Evolutionary conservation across 768 basidiomycete genomes (phyloP).

Genomic region (Boletus subparvulus): DNA sequence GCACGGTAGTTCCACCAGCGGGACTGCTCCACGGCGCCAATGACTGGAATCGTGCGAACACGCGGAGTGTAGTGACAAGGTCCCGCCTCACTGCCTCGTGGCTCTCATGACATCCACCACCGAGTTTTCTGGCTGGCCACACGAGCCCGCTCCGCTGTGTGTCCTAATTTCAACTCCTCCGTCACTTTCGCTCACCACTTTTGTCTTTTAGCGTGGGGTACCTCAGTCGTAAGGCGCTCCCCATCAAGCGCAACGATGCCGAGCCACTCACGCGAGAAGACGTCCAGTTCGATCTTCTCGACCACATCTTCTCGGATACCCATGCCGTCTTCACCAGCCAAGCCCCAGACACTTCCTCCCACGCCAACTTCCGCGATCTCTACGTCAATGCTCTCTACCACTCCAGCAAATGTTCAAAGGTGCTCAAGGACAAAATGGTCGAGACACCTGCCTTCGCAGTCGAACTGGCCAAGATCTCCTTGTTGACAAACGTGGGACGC

Average conservation of each 20-base stretch:
- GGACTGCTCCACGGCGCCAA: conserved; percentile 16
- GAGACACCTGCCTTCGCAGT: conserved; percentile 76
- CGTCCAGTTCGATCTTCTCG: conserved; percentile 82
- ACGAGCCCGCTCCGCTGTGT: conserved; percentile 55
- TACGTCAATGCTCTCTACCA: conserved; percentile 80
- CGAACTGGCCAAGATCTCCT: conserved; percentile 79
- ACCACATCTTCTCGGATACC: conserved; percentile 72
- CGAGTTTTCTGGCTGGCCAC: conserved; percentile 42
- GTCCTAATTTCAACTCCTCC: conserved; percentile 25
- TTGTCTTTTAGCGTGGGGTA: conserved; percentile 49
- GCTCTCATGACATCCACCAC: conserved; percentile 48
- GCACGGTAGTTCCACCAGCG: neutral
- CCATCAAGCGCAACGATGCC: conserved; percentile 81
- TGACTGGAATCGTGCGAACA: conserved; percentile 31
- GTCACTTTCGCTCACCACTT: conserved; percentile 6
- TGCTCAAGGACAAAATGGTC: conserved; percentile 84
- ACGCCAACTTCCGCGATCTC: conserved; percentile 77
- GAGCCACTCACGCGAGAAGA: conserved; percentile 82
- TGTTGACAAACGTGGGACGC: conserved; percentile 85
- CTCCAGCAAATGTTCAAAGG: conserved; percentile 83
- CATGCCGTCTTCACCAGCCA: conserved; percentile 72
- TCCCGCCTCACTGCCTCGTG: conserved; percentile 37
- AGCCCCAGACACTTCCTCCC: conserved; percentile 44
- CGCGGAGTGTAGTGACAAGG: conserved; percentile 20
- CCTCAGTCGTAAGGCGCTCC: conserved; percentile 61